Conservation (phyloP, 1,284 basidiomycete species). For the Marasmius tenuissimus region DNA sequence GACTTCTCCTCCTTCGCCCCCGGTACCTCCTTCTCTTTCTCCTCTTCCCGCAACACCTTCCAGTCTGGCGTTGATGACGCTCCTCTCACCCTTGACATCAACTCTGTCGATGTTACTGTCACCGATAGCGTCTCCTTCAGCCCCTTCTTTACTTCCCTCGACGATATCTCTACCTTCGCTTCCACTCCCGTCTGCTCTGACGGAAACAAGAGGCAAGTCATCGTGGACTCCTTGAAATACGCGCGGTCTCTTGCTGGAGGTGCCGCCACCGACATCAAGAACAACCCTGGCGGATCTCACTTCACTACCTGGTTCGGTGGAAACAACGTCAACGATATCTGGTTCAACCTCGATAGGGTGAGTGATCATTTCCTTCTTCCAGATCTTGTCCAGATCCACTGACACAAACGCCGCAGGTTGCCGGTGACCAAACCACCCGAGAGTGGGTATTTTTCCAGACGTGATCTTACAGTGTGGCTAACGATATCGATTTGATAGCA, state of each 20-base stretch:
- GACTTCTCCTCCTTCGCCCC: constrained; percentile 18
- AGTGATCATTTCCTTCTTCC: too few species aligned
- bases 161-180: background rate
- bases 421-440: too few species aligned
- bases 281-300: constrained; percentile 12
- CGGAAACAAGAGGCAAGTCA: constrained; percentile 3
- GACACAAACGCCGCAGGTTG: too few species aligned
- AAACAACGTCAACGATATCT: constrained; percentile 14
- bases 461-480: too few species aligned
- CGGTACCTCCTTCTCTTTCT: constrained; percentile 9
- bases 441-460: too few species aligned
- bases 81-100: constrained; percentile 6
- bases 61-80: constrained; percentile 12
- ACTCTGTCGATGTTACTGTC: constrained; percentile 11
- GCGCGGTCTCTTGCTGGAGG: constrained; percentile 16
- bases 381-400: too few species aligned
- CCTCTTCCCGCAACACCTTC: background rate
- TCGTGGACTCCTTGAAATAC: constrained; percentile 8
- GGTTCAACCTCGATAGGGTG: constrained; percentile 14
- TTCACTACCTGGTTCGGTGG: constrained; percentile 15
- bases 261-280: constrained; percentile 12
- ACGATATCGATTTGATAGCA: too few species aligned
- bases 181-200: constrained; percentile 15
- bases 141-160: constrained; percentile 5
- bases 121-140: constrained; percentile 10